Percentiles rank a stretch among this genome's conserved stretches.
These are phyloP conservation scores for Iris macrosiphon DNA, from an alignment of 106 monocot species.

Conservation along the genomic window DNA sequence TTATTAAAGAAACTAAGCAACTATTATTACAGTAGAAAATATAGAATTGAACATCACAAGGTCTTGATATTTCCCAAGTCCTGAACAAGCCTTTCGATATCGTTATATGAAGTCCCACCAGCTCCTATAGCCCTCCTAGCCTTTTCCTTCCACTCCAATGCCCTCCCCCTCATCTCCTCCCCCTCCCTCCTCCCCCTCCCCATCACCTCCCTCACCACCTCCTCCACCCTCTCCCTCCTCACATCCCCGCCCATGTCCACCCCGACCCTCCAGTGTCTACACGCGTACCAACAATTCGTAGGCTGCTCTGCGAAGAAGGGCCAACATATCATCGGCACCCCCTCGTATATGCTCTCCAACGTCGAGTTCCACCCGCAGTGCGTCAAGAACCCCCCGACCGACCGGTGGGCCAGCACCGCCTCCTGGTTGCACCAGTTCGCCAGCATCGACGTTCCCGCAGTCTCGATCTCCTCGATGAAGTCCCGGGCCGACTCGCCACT, in stretches of 20 bases:
- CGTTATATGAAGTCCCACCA: not conserved
- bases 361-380: constrained; percentile 82
- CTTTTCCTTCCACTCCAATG: constrained; percentile 10
- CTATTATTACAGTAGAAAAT: too few relatives aligned
- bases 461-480: not conserved
- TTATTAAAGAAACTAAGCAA: too few relatives aligned
- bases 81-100: not conserved
- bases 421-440: constrained; percentile 10
- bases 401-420: constrained; percentile 19
- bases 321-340: constrained; percentile 15
- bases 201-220: not conserved
- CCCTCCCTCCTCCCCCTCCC: constrained; percentile 7
- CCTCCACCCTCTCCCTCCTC: constrained; percentile 8
- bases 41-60: too few relatives aligned
- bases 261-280: constrained; percentile 5
- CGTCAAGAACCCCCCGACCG: constrained; percentile 47
- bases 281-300: constrained; percentile 3
- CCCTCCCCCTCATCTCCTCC: constrained; percentile 1
- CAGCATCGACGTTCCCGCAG: not conserved
- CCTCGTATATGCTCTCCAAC: constrained; percentile 21
- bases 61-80: not conserved
- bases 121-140: not conserved
- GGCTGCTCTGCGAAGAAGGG: constrained; percentile 2
- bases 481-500: not conserved
- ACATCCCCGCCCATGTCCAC: constrained; percentile 1